Base-by-base conservation (phyloP, 768 basidiomycete genomes). In the Leucocoprinus birnbaumii region DNA sequence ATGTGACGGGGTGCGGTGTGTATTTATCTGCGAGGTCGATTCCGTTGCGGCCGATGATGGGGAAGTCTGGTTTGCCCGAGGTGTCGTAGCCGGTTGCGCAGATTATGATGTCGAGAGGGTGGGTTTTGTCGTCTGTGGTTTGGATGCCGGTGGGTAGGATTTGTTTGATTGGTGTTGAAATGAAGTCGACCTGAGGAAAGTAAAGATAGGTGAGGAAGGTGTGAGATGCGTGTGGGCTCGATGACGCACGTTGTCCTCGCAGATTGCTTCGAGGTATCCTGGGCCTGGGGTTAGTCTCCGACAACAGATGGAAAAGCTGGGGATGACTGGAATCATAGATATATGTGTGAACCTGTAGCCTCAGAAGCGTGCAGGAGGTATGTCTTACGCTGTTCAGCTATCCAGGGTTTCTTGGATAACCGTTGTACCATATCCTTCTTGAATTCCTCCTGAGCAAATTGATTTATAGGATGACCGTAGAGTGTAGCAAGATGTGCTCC, bases 11-110 rank as follows among this genome's bases (percentile, higher is more conserved):
- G 59, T 82, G 73, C 2, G 84, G 81, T 1, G 65, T 71, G 65
- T 80, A 84, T 52, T 76, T 76, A n/a, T 80, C 73, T 50, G 75
- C 74, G 3, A 88, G 68, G 49, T 78, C 72, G 8, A 75, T 60
- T 2, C 84, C 83, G 19, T 73, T 67, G 11, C 81, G 78, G 4
- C 84, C 83, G 50, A 83, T 66, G 60, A 87, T 70, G 31, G 77
- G 71, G 63, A 82, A 83, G 16, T 75, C 72, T 18, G 71, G 72
- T 31, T 71, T 68, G 67, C 62, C 83, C 2, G 75, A 70, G 0
- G 79, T 77, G 57, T 85, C 80, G 60, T 77, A 85, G 6, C 84
- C 83, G 79, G 84, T 87, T 1, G 86, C 85, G 62, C 83, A 85
- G 13, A 86, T 68, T 38, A 87, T 77, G 38, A 84, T 66, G 60